Evolutionary conservation across 2,329 filamentous ascomycete species (phyloP).

Genomic region (Claviceps sorghi): DNA sequence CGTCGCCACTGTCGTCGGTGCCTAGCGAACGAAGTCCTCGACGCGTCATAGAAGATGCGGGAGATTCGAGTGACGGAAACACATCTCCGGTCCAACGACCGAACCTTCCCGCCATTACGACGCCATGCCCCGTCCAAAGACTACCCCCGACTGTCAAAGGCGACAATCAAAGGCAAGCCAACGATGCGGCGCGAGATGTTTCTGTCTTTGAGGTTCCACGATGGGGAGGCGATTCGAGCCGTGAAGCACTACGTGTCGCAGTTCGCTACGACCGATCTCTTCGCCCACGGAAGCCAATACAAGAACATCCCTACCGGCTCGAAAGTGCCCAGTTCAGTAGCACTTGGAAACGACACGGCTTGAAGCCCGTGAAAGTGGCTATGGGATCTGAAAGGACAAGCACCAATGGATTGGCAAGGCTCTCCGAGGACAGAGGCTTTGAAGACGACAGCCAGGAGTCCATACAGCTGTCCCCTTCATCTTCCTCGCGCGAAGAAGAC

Average conservation of each 20-base stretch:
- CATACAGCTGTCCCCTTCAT: constrained; percentile 17
- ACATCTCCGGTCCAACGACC: neutral
- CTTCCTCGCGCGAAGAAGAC: constrained; percentile 12
- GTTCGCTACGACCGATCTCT: constrained; percentile 32
- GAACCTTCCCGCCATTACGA: neutral
- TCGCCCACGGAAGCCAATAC: constrained; percentile 45
- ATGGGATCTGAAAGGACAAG: constrained; percentile 13
- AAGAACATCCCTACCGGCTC: constrained; percentile 43
- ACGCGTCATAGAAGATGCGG: neutral
- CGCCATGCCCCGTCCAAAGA: neutral
- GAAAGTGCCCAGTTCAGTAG: constrained; percentile 41
- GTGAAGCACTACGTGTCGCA: constrained; percentile 13
- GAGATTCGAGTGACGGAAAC: neutral
- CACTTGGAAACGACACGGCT: constrained; percentile 37
- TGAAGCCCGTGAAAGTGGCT: constrained; percentile 35
- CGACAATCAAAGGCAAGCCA: neutral
- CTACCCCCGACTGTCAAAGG: neutral
- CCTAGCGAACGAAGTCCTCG: constrained; percentile 15
- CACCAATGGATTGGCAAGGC: constrained; percentile 34
- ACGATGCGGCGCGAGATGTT: neutral
- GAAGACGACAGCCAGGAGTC: constrained; percentile 35
- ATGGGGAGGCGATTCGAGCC: neutral
- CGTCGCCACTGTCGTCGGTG: constrained; percentile 22
- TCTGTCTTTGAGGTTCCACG: neutral
- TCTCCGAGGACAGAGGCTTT: constrained; percentile 39